Base-by-base conservation (phyloP, 2,329 filamentous ascomycete genomes). In the Chaetomiaceae sp. region DNA sequence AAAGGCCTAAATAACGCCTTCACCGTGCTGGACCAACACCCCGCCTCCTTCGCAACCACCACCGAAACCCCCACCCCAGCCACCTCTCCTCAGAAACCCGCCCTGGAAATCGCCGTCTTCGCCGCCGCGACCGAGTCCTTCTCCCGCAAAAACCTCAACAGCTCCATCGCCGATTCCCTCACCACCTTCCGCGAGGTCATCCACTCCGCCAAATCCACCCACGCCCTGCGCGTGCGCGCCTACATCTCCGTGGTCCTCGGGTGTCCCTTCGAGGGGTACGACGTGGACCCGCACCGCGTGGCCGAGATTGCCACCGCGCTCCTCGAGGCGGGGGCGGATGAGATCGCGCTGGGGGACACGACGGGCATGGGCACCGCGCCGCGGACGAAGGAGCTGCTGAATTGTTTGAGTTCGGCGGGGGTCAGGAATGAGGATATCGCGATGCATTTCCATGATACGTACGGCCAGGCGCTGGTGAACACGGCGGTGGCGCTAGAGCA, bases 371-470 rank as follows among this genome's bases (percentile, higher is more conserved):
- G 89, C 26, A 94, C 87, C 0, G 83, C 81, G n/a, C 82, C 81
- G 15, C 72, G 79, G 46, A 88, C 84, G 2, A 69, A 72, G 45
- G 76, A 79, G 46, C 68, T 89, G 38, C 70, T 89, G 48, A 74
- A 74, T 53, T 81, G 81, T 46, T 68, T 88, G 65, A 65, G 72
- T 8, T 75, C 79, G 1, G 84, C 84, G 2, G 84, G 83, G 0
- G 75, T 94, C 15, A 74, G 83, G 17, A 76, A 75, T 45, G 79
- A 82, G 57, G 83, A 86, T 57, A 67, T 94, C 10, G 86, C 86
- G 0, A 81, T 90, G 68, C 88, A 95, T 65, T 91, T 94, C 59
- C 88, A 95, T 64, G 87, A 95, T 60, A 94, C 88, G 1, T 91
- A 89, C 61, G 88, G 87, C 1, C 84, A 89, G 68, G 88, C 87